phyloP scores from a whole-genome alignment of 2,329 filamentous ascomycete genomes.

The Stachybotrys chlorohalonatus region DNA sequence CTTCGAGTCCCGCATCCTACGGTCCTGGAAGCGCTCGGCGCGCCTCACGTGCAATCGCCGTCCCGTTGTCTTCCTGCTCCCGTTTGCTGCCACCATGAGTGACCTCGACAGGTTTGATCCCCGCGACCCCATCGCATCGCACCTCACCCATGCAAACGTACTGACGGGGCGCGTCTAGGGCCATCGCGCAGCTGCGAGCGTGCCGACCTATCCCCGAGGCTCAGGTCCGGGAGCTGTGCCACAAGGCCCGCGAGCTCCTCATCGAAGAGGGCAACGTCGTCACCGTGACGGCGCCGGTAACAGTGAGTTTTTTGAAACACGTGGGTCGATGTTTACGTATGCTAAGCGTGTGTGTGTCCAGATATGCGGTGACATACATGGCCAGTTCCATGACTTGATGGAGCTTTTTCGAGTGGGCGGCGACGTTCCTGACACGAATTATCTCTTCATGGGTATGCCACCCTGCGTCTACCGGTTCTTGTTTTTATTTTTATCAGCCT shows the following conservation, averaged over 20 bases:
- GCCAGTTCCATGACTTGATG: conserved; percentile 95
- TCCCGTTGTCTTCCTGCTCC: conserved; percentile 1
- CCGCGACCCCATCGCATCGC: no score
- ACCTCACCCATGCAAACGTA: neutral
- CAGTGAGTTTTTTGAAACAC: conserved; percentile 41
- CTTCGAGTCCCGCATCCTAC: neutral
- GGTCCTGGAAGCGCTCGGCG: conserved; percentile 9
- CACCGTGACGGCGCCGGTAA: conserved; percentile 88
- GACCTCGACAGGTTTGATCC: conserved; percentile 57
- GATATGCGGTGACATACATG: conserved; percentile 96
- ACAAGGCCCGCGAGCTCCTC: conserved; percentile 90
- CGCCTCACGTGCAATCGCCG: conserved; percentile 8
- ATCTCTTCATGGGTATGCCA: conserved; percentile 79
- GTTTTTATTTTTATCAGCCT: no score
- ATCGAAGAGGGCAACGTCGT: conserved; percentile 98
- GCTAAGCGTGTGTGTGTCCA: conserved; percentile 17
- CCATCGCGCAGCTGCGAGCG: conserved; percentile 88
- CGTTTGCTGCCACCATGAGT: conserved; percentile 54
- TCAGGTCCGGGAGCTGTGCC: conserved; percentile 92
- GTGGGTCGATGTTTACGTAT: neutral
- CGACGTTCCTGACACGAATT: conserved; percentile 91
- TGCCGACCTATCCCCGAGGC: conserved; percentile 93
- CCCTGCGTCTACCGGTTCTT: neutral
- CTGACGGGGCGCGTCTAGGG: conserved; percentile 41
- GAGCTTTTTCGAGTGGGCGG: conserved; percentile 90